Evolutionary conservation across 495 filamentous ascomycete species (phyloP).

Genomic region (Penicillium samsonianum): DNA sequence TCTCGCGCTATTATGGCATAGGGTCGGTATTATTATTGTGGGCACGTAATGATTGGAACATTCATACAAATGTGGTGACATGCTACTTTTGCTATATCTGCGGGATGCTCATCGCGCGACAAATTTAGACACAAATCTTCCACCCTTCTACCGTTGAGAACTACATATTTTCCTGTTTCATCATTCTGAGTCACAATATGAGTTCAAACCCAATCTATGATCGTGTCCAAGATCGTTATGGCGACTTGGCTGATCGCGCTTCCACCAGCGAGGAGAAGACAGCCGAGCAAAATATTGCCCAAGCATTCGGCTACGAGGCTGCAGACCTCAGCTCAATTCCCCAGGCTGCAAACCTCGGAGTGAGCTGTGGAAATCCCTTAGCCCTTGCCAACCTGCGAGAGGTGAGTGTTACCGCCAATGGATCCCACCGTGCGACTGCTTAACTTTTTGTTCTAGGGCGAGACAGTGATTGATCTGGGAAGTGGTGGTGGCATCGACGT

Average conservation of each 20-base stretch:
- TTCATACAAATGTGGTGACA: neutral
- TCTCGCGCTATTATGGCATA: too few relatives aligned
- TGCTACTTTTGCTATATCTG: neutral
- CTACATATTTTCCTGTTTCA: too few relatives aligned
- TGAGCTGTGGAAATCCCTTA: conserved; percentile 68
- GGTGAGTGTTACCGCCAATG: conserved; percentile 26
- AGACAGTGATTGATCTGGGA: conserved; percentile 64
- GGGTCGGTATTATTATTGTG: too few relatives aligned
- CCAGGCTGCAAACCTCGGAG: conserved; percentile 61
- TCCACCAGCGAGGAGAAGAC: conserved; percentile 3
- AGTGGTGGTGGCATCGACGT: conserved; percentile 65
- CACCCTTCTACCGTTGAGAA: too few relatives aligned
- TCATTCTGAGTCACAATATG: neutral
- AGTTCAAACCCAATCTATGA: conserved; percentile 12
- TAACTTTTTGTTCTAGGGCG: conserved; percentile 45
- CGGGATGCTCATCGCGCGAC: neutral
- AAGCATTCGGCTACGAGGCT: conserved; percentile 60
- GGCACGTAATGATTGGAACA: neutral
- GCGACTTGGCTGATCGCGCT: conserved; percentile 12
- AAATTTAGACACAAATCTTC: too few relatives aligned
- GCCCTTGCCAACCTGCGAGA: conserved; percentile 54
- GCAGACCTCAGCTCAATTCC: conserved; percentile 57
- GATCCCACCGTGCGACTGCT: neutral
- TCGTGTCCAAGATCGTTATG: conserved; percentile 20
- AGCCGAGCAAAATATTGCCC: conserved; percentile 49